These are phyloP conservation scores for Backusella liffmaniae DNA, from an alignment of 192 early-diverging fungal genomes.

Conservation along the genomic window DNA sequence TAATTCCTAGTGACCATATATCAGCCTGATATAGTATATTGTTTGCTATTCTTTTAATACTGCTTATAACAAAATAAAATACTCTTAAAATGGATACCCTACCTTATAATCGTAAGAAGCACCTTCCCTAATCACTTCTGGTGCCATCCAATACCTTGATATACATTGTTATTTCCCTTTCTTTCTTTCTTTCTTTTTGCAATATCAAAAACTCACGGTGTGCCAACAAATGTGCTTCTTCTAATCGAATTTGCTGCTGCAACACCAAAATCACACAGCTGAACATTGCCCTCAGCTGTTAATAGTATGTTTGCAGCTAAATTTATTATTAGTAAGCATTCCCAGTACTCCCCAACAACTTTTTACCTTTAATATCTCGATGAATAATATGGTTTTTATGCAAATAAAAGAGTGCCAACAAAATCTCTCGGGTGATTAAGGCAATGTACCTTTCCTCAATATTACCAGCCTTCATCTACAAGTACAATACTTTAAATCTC, in stretches of 20 bases:
- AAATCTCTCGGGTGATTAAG: constrained; percentile 85
- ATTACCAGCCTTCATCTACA: constrained; percentile 71
- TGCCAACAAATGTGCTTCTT: constrained; percentile 95
- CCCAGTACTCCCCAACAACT: not conserved
- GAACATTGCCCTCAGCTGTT: constrained; percentile 86
- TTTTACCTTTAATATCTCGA: constrained; percentile 92
- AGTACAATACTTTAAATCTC: not conserved
- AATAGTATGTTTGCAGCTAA: constrained; percentile 85
- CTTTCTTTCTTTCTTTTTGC: not conserved
- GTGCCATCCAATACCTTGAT: constrained; percentile 79
- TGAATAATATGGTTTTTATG: constrained; percentile 96
- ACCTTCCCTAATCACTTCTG: constrained; percentile 80
- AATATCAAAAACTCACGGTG: constrained; percentile 50
- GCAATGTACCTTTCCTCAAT: constrained; percentile 91
- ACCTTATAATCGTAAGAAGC: constrained; percentile 91
- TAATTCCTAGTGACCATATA: constrained; percentile 99
- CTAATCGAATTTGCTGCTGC: constrained; percentile 76
- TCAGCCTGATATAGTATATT: constrained; percentile 65
- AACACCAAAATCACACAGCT: constrained; percentile 97
- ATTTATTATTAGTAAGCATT: not conserved
- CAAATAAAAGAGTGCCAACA: constrained; percentile 87
- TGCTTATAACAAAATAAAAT: not conserved
- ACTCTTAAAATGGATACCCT: not conserved
- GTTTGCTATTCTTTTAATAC: constrained; percentile 1
- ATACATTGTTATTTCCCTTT: not conserved